A percentile compares a stretch with the other conserved stretches of the same genome.
phyloP scores from a whole-genome alignment of 257 asterid genomes.

The Ilex aquifolium region DNA sequence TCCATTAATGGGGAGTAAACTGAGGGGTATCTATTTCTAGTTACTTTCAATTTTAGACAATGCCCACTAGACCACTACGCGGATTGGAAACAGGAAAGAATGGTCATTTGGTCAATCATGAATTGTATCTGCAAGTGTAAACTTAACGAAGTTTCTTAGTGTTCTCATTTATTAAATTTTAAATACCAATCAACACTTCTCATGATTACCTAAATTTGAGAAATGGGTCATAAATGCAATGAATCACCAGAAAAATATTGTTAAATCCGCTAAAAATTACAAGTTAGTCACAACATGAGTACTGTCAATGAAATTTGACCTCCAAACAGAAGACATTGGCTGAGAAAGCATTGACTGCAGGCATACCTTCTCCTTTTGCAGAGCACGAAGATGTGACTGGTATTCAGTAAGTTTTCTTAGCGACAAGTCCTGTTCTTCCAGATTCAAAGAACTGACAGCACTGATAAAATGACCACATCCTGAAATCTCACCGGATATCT shows the following conservation, averaged over 20 bases:
- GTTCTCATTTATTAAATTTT: too few relatives aligned
- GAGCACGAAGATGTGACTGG: constrained; percentile 64
- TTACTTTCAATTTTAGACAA: too few relatives aligned
- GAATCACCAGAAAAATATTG: too few relatives aligned
- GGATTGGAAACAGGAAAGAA: too few relatives aligned
- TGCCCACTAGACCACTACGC: too few relatives aligned
- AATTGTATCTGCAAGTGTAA: too few relatives aligned
- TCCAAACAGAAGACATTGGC: background rate
- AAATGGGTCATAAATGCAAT: too few relatives aligned
- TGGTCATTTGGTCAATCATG: too few relatives aligned
- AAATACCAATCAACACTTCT: background rate
- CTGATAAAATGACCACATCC: constrained; percentile 45
- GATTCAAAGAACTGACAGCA: constrained; percentile 35
- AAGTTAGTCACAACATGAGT: background rate
- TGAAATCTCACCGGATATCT: constrained; percentile 68
- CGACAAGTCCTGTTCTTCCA: constrained; percentile 75
- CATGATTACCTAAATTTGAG: background rate
- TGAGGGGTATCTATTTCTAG: too few relatives aligned
- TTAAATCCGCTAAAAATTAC: too few relatives aligned
- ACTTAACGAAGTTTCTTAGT: too few relatives aligned
- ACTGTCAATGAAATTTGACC: background rate
- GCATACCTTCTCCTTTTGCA: constrained; percentile 87
- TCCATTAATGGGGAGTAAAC: too few relatives aligned
- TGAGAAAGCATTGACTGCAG: background rate
- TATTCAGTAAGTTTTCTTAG: constrained; percentile 71